Evolutionary conservation across 805 yeast genomes (phyloP).

Genomic region (Kuraishia hungarica): DNA sequence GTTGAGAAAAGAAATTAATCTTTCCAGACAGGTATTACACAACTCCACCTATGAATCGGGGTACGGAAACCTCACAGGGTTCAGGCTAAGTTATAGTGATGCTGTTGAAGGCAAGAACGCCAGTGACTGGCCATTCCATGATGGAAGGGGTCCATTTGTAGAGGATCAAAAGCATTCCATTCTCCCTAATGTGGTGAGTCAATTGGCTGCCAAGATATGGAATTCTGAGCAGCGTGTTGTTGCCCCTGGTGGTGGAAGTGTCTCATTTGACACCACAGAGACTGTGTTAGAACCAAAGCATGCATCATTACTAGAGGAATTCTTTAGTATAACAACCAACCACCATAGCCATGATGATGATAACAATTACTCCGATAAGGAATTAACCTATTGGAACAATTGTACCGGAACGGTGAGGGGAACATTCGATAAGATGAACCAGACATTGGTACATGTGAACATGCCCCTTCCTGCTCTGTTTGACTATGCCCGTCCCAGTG

Average conservation of each 20-base stretch:
- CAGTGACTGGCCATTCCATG: constrained; percentile 49
- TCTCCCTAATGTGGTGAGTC: constrained; percentile 50
- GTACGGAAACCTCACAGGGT: constrained; percentile 70
- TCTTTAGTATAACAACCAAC: neutral
- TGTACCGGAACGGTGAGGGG: constrained; percentile 42
- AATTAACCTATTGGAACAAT: constrained; percentile 25
- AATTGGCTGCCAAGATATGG: constrained; percentile 48
- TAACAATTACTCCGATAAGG: neutral
- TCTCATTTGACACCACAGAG: neutral
- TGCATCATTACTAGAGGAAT: neutral
- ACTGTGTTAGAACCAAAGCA: neutral
- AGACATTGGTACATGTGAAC: constrained; percentile 11
- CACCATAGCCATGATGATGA: neutral
- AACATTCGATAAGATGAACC: constrained; percentile 18
- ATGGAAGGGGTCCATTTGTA: constrained; percentile 26
- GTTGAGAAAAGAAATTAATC: constrained; percentile 24
- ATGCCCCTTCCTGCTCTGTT: constrained; percentile 19
- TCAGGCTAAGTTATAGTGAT: constrained; percentile 57
- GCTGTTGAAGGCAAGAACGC: constrained; percentile 32
- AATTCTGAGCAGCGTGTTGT: constrained; percentile 19
- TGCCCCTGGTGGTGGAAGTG: neutral
- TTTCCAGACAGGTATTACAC: constrained; percentile 24
- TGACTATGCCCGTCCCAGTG: constrained; percentile 11
- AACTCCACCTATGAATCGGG: constrained; percentile 40
- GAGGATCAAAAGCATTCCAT: constrained; percentile 47